Conservation (phyloP, 2,329 filamentous ascomycete species). For the Annulohypoxylon truncatum region DNA sequence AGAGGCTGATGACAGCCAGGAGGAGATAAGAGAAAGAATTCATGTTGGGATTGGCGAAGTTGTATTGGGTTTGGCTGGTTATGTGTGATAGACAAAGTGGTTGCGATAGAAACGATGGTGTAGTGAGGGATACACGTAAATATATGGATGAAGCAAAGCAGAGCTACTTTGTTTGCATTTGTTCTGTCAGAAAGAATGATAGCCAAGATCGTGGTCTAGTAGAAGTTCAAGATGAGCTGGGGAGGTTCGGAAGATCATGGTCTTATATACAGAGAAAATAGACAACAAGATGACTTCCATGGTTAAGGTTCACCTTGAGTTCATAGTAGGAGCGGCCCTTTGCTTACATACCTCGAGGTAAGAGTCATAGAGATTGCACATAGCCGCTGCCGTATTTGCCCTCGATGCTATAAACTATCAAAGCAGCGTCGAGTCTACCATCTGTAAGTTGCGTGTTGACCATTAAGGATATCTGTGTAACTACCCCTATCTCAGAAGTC, state of each 20-base stretch:
- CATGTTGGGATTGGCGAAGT: conserved; percentile 3
- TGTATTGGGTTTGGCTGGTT: background rate
- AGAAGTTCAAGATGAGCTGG: background rate
- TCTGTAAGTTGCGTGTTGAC: background rate
- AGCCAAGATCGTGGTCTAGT: background rate
- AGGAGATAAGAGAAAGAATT: background rate
- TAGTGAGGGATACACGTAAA: background rate
- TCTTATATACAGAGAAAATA: conserved; percentile 8
- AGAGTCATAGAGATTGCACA: too few relatives aligned
- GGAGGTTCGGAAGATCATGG: background rate
- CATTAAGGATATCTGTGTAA: background rate
- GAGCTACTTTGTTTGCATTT: background rate
- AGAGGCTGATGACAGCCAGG: background rate
- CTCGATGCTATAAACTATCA: background rate
- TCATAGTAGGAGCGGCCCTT: conserved; percentile 1
- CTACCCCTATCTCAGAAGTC: background rate
- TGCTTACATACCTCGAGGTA: background rate
- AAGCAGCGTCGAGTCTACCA: background rate
- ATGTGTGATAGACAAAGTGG: background rate
- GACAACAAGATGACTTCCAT: background rate
- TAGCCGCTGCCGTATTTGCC: background rate
- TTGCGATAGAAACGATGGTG: background rate
- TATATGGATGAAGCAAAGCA: conserved; percentile 3
- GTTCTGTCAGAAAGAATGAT: background rate
- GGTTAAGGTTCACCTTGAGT: background rate